Conservation (phyloP, 768 basidiomycete species). For the Boletus subparvulus region DNA sequence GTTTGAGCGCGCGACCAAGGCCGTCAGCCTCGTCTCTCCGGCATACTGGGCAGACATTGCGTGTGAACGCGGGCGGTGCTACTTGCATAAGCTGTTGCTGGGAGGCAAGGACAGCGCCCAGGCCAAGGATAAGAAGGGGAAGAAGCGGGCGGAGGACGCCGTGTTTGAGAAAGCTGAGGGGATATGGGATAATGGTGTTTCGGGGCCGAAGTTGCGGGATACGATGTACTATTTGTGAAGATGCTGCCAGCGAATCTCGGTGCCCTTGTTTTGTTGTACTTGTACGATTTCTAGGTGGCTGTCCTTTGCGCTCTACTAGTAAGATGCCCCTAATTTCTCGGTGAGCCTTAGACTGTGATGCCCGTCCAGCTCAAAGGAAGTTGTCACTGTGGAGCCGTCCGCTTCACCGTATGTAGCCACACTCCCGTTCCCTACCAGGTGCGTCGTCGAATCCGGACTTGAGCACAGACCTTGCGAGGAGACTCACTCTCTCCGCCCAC, state of each 20-base stretch:
- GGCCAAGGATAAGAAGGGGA: slow-evolving; percentile 29
- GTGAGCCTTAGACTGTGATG: slow-evolving; percentile 29
- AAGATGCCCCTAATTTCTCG: neutral
- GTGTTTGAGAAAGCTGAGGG: slow-evolving; percentile 50
- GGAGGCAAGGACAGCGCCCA: slow-evolving; percentile 19
- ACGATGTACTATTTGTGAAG: slow-evolving; percentile 67
- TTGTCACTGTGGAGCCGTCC: slow-evolving; percentile 37
- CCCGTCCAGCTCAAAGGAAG: slow-evolving; percentile 49
- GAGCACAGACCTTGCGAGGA: neutral
- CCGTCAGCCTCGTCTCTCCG: slow-evolving; percentile 37
- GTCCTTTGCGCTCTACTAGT: neutral
- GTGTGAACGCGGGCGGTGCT: slow-evolving; percentile 55
- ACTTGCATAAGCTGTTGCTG: slow-evolving; percentile 45
- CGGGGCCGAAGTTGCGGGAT: slow-evolving; percentile 48
- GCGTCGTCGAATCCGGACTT: neutral
- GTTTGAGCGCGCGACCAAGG: slow-evolving; percentile 58
- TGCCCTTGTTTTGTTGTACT: no score
- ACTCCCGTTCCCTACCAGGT: slow-evolving; percentile 68
- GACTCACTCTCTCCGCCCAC: neutral
- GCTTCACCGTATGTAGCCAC: slow-evolving; percentile 41
- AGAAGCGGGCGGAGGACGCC: slow-evolving; percentile 43
- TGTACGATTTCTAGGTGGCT: neutral
- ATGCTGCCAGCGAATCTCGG: no score
- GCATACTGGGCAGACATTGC: slow-evolving; percentile 47
- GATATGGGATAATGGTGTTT: slow-evolving; percentile 60